phyloP scores from a whole-genome alignment of 495 filamentous ascomycete genomes.

The Trichoderma parareesei region DNA sequence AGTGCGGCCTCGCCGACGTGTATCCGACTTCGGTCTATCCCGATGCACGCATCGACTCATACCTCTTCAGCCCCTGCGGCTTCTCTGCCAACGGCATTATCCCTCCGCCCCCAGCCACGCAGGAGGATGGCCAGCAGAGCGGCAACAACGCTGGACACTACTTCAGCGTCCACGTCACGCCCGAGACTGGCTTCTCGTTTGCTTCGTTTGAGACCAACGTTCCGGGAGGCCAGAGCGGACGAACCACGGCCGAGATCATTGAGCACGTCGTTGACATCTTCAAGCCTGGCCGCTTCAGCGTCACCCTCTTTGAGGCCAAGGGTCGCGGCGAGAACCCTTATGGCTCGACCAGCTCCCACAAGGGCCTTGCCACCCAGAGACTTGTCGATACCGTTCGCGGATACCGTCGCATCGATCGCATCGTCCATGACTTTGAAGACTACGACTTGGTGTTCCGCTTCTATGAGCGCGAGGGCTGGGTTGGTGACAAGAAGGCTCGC shows the following conservation, averaged over 20 bases:
- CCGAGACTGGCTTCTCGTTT: conserved; percentile 96
- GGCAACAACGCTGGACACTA: conserved; percentile 58
- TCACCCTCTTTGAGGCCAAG: conserved; percentile 94
- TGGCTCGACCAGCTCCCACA: conserved; percentile 30
- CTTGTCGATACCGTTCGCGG: conserved; percentile 79
- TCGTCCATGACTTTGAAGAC: conserved; percentile 94
- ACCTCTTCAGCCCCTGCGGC: conserved; percentile 93
- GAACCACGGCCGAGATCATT: conserved; percentile 81
- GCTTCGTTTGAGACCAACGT: conserved; percentile 99
- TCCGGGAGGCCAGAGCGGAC: conserved; percentile 78
- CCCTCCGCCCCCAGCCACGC: conserved; percentile 56
- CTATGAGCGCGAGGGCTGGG: conserved; percentile 90
- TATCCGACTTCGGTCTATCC: conserved; percentile 84
- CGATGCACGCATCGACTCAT: conserved; percentile 90
- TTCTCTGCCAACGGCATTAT: conserved; percentile 98
- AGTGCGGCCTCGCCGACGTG: conserved; percentile 80
- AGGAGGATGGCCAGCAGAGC: conserved; percentile 41
- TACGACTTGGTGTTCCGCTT: conserved; percentile 96
- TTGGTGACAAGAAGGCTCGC: conserved; percentile 60
- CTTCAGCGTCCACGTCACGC: conserved; percentile 98
- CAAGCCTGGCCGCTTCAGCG: conserved; percentile 90
- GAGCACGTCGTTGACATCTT: conserved; percentile 94
- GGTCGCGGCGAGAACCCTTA: conserved; percentile 29
- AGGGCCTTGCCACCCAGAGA: conserved; percentile 39
- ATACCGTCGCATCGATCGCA: conserved; percentile 85